A percentile compares a stretch with the other conserved stretches of the same genome.
Conservation (phyloP, 225 moss, liverwort and hornwort species). For the Polytrichum formosum region DNA sequence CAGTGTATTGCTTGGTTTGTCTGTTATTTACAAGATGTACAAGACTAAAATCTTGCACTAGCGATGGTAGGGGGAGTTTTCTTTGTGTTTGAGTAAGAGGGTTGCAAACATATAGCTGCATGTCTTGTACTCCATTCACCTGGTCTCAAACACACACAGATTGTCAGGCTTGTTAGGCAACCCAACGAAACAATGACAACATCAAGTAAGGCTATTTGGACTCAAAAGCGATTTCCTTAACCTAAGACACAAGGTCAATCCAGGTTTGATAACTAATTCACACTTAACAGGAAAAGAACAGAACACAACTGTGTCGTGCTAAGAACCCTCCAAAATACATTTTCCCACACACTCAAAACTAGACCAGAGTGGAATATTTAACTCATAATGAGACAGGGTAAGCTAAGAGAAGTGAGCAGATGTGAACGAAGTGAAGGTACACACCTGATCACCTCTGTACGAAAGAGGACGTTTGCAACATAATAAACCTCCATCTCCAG, state of each 20-base stretch:
- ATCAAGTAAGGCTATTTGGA: background rate
- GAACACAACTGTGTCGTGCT: too few relatives aligned
- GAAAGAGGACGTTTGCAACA: conserved; percentile 23
- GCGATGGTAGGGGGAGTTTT: conserved; percentile 27
- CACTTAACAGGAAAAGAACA: too few relatives aligned
- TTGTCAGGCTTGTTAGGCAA: background rate
- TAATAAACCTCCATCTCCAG: conserved; percentile 36
- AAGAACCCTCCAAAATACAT: too few relatives aligned
- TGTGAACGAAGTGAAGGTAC: background rate
- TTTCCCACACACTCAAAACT: too few relatives aligned
- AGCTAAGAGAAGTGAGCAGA: background rate
- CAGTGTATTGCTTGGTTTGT: conserved; percentile 27
- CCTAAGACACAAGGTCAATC: too few relatives aligned
- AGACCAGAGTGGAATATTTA: too few relatives aligned
- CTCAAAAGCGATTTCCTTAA: background rate
- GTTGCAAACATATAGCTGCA: conserved; percentile 31
- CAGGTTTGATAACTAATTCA: too few relatives aligned
- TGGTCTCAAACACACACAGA: conserved; percentile 1
- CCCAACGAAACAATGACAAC: background rate
- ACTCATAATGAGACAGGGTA: background rate
- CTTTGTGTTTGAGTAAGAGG: conserved; percentile 28
- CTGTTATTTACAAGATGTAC: conserved; percentile 26
- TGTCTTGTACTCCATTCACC: conserved; percentile 10
- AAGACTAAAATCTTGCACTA: conserved; percentile 20
- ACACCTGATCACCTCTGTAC: conserved; percentile 13